Conservation (phyloP, 2,329 filamentous ascomycete genomes). For the Emmonsia crescens region DNA sequence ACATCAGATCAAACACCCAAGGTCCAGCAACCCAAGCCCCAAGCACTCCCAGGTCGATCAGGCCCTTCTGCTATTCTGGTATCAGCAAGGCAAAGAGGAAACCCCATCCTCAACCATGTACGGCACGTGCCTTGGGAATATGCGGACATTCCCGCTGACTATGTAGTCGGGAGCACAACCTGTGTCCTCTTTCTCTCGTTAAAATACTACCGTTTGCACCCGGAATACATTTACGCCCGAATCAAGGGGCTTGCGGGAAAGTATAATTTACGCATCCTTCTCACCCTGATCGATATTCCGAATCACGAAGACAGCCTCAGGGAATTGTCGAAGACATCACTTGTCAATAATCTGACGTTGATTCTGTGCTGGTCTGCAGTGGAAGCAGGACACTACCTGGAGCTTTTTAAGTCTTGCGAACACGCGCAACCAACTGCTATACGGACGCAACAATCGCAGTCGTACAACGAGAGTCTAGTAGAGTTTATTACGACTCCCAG, state of each 20-base stretch:
- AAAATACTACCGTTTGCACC: conserved; percentile 94
- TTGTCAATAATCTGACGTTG: conserved; percentile 86
- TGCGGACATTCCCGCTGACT: conserved; percentile 91
- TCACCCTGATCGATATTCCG: conserved; percentile 88
- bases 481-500: conserved; percentile 88
- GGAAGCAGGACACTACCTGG: conserved; percentile 86
- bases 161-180: conserved; percentile 74
- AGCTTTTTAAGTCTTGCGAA: conserved; percentile 91
- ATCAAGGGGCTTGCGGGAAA: conserved; percentile 75
- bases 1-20: conserved; percentile 36
- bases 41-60: conserved; percentile 59
- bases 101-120: conserved; percentile 77
- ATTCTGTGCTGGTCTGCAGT: conserved; percentile 90
- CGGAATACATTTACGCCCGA: conserved; percentile 93
- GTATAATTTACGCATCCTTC: conserved; percentile 74
- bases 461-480: conserved; percentile 75
- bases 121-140: conserved; percentile 88
- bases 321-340: conserved; percentile 81
- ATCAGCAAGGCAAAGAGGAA: conserved; percentile 86
- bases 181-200: conserved; percentile 87
- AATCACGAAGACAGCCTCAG: conserved; percentile 86
- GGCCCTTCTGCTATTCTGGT: conserved; percentile 74
- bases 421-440: conserved; percentile 74
- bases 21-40: conserved; percentile 78
- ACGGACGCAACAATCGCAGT: conserved; percentile 69